Conservation (phyloP, 164 flowering plant genomes). For the Annona squamosa region DNA sequence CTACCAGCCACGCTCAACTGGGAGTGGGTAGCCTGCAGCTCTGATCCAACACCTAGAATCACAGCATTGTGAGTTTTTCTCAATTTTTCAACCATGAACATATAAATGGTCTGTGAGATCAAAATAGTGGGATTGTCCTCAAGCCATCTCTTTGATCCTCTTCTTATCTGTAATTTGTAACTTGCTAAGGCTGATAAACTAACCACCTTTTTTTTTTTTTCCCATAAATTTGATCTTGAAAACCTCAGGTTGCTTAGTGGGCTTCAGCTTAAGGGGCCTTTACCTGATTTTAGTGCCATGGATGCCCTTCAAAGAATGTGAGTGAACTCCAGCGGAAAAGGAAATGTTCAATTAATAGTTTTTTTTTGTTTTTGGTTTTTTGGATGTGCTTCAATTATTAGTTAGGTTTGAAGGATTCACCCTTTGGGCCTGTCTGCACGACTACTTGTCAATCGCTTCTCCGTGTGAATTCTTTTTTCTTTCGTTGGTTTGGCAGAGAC, state of each 20-base stretch:
- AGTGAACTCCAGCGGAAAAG: conserved; percentile 3
- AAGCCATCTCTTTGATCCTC: too few species aligned
- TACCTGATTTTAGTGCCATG: conserved; percentile 45
- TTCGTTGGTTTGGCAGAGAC: conserved; percentile 17
- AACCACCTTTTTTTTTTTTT: background rate
- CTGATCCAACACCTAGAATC: conserved; percentile 16
- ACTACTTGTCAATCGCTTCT: background rate
- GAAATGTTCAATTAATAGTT: background rate
- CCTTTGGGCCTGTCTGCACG: background rate
- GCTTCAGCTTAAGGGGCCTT: conserved; percentile 23
- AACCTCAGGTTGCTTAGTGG: conserved; percentile 26
- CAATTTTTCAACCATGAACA: too few species aligned
- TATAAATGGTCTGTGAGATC: too few species aligned
- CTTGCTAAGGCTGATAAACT: background rate
- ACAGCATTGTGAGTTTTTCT: conserved; percentile 2
- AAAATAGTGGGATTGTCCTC: too few species aligned
- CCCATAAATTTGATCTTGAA: background rate
- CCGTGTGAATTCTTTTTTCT: background rate
- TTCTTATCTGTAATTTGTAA: background rate
- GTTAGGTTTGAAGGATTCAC: background rate
- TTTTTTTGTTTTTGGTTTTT: too few species aligned
- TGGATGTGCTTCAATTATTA: background rate
- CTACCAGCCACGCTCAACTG: conserved; percentile 30
- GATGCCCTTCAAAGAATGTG: conserved; percentile 37
- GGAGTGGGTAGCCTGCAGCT: conserved; percentile 40